Evolutionary conservation across 176 grass and related monocot species (phyloP).

Genomic region (Cocos nucifera): DNA sequence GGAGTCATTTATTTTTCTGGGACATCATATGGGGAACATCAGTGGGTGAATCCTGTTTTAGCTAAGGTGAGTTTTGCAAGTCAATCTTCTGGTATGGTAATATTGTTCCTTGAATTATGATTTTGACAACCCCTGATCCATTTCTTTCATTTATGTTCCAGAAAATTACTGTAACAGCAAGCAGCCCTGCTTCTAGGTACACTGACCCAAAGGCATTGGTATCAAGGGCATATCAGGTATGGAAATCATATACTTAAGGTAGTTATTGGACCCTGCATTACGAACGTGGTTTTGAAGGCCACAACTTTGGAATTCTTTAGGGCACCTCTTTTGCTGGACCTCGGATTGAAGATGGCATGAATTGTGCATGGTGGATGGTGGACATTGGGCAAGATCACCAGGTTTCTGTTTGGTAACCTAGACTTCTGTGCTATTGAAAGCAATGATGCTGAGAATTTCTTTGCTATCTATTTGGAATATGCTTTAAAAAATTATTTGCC

Average conservation of each 20-base stretch:
- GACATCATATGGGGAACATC: constrained; percentile 77
- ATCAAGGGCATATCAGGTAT: constrained; percentile 87
- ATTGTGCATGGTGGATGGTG: constrained; percentile 88
- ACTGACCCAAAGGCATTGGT: constrained; percentile 89
- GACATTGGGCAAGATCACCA: constrained; percentile 78
- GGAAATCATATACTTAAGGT: not conserved
- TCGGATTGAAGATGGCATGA: constrained; percentile 55
- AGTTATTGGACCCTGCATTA: not conserved
- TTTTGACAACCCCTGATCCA: constrained; percentile 5
- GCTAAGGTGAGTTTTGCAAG: constrained; percentile 44
- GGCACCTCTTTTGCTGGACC: constrained; percentile 84
- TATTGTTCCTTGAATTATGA: too few species aligned
- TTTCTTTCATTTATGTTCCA: constrained; percentile 25
- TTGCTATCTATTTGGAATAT: not conserved
- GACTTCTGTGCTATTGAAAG: constrained; percentile 1
- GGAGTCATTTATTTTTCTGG: constrained; percentile 87
- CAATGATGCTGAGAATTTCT: not conserved
- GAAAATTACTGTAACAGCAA: constrained; percentile 76
- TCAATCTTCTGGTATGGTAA: too few species aligned
- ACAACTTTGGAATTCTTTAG: constrained; percentile 31
- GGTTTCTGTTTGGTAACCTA: constrained; percentile 29
- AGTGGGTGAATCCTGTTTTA: constrained; percentile 97
- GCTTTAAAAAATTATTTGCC: not conserved
- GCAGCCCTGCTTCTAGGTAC: constrained; percentile 83
- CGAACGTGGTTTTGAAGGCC: not conserved